These are phyloP conservation scores for Avena atlantica DNA, from an alignment of 176 grass and related monocot species.

Conservation along the genomic window DNA sequence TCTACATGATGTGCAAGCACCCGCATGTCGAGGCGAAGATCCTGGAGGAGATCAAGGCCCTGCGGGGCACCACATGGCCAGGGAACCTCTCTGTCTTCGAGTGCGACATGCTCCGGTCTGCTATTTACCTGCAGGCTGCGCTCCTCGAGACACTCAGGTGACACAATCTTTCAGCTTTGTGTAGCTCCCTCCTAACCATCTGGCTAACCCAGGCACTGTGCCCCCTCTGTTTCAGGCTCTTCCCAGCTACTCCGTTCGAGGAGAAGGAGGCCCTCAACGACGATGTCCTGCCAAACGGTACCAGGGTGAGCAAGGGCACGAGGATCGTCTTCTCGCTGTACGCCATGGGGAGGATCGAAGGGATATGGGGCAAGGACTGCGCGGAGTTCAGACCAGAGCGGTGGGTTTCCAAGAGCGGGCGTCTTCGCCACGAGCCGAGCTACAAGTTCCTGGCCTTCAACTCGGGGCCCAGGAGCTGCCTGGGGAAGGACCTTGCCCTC, in stretches of 20 bases:
- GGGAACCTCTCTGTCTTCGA: slow-evolving; percentile 47
- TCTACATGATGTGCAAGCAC: slow-evolving; percentile 67
- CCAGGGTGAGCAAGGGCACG: slow-evolving; percentile 55
- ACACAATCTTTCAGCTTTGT: slow-evolving; percentile 30
- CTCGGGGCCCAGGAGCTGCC: slow-evolving; percentile 53
- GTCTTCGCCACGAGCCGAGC: slow-evolving; percentile 50
- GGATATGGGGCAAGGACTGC: slow-evolving; percentile 70
- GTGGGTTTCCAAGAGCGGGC: slow-evolving; percentile 60
- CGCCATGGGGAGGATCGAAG: slow-evolving; percentile 62
- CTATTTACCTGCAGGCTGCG: slow-evolving; percentile 59
- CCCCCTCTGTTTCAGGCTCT: slow-evolving; percentile 48
- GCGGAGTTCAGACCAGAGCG: slow-evolving; percentile 52
- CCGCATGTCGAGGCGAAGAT: slow-evolving; percentile 53
- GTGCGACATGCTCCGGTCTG: slow-evolving; percentile 44
- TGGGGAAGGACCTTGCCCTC: slow-evolving; percentile 60
- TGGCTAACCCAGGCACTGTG: neutral
- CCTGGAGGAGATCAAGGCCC: slow-evolving; percentile 48
- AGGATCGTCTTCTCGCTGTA: slow-evolving; percentile 65
- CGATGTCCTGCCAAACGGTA: slow-evolving; percentile 55
- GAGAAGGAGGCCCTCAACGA: slow-evolving; percentile 54
- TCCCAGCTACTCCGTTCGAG: slow-evolving; percentile 56
- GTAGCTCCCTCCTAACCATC: neutral
- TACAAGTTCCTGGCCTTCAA: slow-evolving; percentile 71
- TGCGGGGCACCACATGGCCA: slow-evolving; percentile 35
- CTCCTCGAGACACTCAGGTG: slow-evolving; percentile 65